Percentiles rank a stretch among this genome's conserved stretches.
phyloP scores from a whole-genome alignment of 352 stramenopile species.

The Globisporangium viniferum region DNA sequence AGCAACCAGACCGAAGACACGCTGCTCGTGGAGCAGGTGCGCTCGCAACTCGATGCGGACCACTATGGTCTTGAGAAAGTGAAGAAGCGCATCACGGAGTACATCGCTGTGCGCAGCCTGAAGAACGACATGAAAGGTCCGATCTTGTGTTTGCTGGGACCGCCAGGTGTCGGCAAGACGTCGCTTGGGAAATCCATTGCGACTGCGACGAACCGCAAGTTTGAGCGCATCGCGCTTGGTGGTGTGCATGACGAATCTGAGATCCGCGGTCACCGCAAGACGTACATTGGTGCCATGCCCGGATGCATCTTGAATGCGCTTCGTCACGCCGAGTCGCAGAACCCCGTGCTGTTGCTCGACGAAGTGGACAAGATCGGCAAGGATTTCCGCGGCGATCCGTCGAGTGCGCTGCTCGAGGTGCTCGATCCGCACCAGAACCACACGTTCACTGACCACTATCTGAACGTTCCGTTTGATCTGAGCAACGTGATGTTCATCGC shows the following conservation, averaged over 20 bases:
- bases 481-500: constrained; percentile 81
- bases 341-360: constrained; percentile 79
- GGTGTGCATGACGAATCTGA: constrained; percentile 83
- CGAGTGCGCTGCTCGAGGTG: constrained; percentile 79
- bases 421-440: constrained; percentile 85
- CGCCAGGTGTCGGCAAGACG: constrained; percentile 83
- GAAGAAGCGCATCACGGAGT: constrained; percentile 86
- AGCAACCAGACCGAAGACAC: constrained; percentile 50
- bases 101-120: constrained; percentile 80
- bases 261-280: constrained; percentile 84
- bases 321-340: constrained; percentile 67
- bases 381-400: constrained; percentile 62
- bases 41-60: constrained; percentile 66
- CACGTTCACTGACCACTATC: constrained; percentile 85
- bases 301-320: constrained; percentile 81
- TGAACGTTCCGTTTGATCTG: constrained; percentile 87
- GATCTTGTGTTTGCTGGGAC: constrained; percentile 87
- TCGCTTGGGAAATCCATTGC: constrained; percentile 82
- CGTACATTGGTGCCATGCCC: constrained; percentile 86
- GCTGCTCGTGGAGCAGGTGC: constrained; percentile 49
- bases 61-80: constrained; percentile 83
- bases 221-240: constrained; percentile 73
- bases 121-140: constrained; percentile 82
- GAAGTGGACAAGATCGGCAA: constrained; percentile 88
- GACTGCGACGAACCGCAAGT: constrained; percentile 65